Evolutionary conservation across 352 stramenopile species (phyloP), one percentile per base, ranked within the genome.

Genomic region (Pythium dissotocum): DNA sequence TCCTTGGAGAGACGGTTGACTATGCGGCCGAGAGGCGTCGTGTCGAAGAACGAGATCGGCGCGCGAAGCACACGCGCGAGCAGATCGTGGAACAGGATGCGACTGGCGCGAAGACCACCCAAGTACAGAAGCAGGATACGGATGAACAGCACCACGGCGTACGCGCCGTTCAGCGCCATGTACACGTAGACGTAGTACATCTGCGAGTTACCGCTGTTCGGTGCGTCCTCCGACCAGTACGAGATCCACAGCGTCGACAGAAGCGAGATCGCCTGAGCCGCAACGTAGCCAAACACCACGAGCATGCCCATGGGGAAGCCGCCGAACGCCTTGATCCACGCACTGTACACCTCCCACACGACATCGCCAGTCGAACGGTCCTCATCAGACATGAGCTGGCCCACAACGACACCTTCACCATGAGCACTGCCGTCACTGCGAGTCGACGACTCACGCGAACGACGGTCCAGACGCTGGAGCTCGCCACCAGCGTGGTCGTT

Each of bases 211-310:
- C 72, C 59, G 58, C 84, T 73, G 33, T 85, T 72, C 28, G 77
- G 52, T 1, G 82, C 61, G 67, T 97, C 65, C 55, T 94, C 80
- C 26, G 93, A 94, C 93, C 95, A 99, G 66, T 97, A 94, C n/a
- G 93, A 98, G 21, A 99, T 83, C 94, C 94, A 99, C 42, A 92
- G 48, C 9, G 84, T 93, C 54, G 82, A 78, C 24, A 83, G n/a
- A 18, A 93, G 54, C 28, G 70, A 80, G 38, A 89, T 66, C 12
- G 69, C 73, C 63, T 93, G 80, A 2, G 80, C 80, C 7, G 68
- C 60, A 16, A 84, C 70, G 71, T 83, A 91, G 16, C 72, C 77
- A 6, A 91, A 38, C 21, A 93, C 61, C 14, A 91, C 80, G 14
- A 84, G 40, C 30, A 85, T 67, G 6, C 70, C 79, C 18, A 79